These are phyloP conservation scores for Solanum arcanum DNA, from an alignment of 257 asterid species.

Conservation along the genomic window DNA sequence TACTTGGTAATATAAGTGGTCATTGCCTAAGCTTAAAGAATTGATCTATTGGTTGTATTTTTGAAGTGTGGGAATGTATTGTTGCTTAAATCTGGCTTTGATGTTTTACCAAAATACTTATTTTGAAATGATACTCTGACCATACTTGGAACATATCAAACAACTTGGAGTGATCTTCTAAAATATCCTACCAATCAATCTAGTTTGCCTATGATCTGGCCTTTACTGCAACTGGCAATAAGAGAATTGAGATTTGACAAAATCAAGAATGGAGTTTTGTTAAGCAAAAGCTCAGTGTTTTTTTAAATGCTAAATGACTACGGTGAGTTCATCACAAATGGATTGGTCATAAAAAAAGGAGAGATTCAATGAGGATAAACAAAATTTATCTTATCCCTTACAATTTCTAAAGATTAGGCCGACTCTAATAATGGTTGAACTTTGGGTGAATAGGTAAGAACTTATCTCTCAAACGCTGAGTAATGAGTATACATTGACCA, in stretches of 20 bases:
- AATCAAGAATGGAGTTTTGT: background rate
- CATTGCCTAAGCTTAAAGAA: background rate
- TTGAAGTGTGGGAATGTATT: background rate
- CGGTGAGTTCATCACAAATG: background rate
- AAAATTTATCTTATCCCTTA: background rate
- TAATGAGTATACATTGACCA: background rate
- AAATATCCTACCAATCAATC: background rate
- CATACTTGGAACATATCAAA: background rate
- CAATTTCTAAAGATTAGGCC: background rate
- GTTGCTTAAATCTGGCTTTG: background rate
- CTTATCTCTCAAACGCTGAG: background rate
- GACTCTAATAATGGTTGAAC: background rate
- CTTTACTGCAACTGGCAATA: background rate
- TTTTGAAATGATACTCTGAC: background rate
- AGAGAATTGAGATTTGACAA: background rate
- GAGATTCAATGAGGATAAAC: background rate
- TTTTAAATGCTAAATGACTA: background rate
- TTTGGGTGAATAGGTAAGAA: background rate
- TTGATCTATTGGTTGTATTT: background rate
- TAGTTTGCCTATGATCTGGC: background rate
- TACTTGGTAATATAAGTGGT: background rate
- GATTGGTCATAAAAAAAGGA: background rate
- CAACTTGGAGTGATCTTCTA: background rate
- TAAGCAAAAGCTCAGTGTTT: background rate
- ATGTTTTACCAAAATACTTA: background rate